Base-by-base conservation (phyloP, 805 yeast genomes). In the Candida silvicultrix region DNA sequence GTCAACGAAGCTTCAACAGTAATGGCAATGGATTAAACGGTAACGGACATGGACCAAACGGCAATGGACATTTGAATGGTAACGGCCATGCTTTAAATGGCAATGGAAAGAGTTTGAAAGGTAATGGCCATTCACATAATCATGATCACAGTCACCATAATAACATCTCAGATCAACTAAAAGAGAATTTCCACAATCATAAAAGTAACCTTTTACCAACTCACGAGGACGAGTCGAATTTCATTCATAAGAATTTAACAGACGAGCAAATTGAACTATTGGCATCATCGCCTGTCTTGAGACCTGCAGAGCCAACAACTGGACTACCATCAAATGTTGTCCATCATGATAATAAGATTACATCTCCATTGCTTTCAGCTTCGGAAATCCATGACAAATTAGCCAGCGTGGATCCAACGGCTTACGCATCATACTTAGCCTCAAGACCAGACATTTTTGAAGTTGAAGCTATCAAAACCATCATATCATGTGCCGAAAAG, bases 371-470 rank as follows among this genome's bases (percentile, higher is more conserved):
- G 45, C 51, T 62, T 35, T 60, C 69, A 47, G 80, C 81, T 2
- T 71, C 68, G 38, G 60, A 63, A 45, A 61, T 60, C 6, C 70
- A 75, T 52, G 52, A 63, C 15, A 59, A 62, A n/a, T 66, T 78
- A 48, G 67, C 65, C 14, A 41, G 51, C 3, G 56, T 56, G 36
- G 61, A 58, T 38, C 62, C 62, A 36, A 59, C 62, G 4, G 40
- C 50, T 15, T 59, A 59, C 42, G 46, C 60, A 2, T 54, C 63
- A 15, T 59, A 49, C 39, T 45, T 59, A 29, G 83, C 87, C 0
- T 86, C 96, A 18, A 72, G 98, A 53, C 98, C 98, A 0, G 97
- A 90, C 63, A 69, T 78, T 38, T 87, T 87, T 58, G 98, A 90
- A 63, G 80, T 86, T 34, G 83, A 85, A 34, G 97, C 97, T 5